phyloP scores from a whole-genome alignment of 139 green algal genomes.

The Volvox reticuliferus region DNA sequence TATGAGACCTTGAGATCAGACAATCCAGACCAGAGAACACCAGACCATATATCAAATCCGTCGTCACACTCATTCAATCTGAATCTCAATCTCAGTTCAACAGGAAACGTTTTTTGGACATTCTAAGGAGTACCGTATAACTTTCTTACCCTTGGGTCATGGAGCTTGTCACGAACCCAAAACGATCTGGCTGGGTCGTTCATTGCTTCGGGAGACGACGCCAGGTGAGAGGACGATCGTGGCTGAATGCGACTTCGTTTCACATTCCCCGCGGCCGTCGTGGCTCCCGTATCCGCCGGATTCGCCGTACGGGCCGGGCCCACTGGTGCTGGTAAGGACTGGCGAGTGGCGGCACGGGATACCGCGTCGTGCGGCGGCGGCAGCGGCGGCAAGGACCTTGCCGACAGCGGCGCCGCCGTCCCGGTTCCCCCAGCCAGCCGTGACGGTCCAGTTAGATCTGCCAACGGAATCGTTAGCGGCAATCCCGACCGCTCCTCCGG shows the following conservation, averaged over 20 bases:
- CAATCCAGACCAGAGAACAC: no score
- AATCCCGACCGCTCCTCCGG: not conserved
- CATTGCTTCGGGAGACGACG: not conserved
- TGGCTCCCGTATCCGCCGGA: not conserved
- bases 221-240: not conserved
- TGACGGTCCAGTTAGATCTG: no score
- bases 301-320: not conserved
- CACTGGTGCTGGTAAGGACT: not conserved
- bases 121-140: no score
- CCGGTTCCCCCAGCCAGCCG: not conserved
- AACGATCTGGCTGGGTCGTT: conserved; percentile 22
- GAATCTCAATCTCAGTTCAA: no score
- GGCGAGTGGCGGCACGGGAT: not conserved
- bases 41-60: no score
- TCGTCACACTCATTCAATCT: no score
- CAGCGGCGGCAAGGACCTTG: conserved; percentile 12
- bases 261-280: not conserved
- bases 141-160: conserved; percentile 30
- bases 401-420: not conserved
- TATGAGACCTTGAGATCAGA: no score
- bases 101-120: no score
- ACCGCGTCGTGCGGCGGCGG: not conserved
- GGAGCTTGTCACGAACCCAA: conserved; percentile 45
- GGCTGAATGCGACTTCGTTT: conserved; percentile 31
- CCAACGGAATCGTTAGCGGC: not conserved